Percentiles rank a stretch among this genome's conserved stretches.
phyloP scores from a whole-genome alignment of 2,329 filamentous ascomycete genomes.

The Leptodontidium sp. region DNA sequence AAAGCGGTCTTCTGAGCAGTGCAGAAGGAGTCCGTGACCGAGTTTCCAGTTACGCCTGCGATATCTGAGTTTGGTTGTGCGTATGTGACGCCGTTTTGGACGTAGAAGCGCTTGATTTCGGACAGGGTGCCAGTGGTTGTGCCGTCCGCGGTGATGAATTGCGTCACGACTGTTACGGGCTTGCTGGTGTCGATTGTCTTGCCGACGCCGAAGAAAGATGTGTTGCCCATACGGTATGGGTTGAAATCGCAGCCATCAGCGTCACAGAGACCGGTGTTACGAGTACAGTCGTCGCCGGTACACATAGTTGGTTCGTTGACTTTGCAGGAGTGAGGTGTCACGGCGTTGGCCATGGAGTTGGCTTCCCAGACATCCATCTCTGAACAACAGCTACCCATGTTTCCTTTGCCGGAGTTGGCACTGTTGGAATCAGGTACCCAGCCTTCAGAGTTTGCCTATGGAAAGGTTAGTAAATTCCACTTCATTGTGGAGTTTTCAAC shows the following conservation, averaged over 20 bases:
- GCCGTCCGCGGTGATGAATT: constrained; percentile 62
- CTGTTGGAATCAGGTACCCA: constrained; percentile 58
- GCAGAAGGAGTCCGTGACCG: constrained; percentile 66
- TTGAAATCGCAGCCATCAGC: constrained; percentile 70
- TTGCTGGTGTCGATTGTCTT: constrained; percentile 59
- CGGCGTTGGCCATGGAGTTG: constrained; percentile 60
- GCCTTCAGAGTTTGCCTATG: constrained; percentile 60
- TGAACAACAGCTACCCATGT: constrained; percentile 68
- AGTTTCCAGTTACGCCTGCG: constrained; percentile 57
- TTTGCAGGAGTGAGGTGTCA: constrained; percentile 58
- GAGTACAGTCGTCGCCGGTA: constrained; percentile 51
- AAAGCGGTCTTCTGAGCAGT: constrained; percentile 62
- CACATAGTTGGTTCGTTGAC: constrained; percentile 55
- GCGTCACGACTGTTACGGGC: constrained; percentile 65
- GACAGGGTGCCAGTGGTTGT: constrained; percentile 59
- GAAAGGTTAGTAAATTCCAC: constrained; percentile 25
- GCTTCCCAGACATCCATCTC: constrained; percentile 77
- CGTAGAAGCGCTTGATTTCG: constrained; percentile 64
- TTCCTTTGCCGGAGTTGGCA: constrained; percentile 60
- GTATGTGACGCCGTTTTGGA: constrained; percentile 62
- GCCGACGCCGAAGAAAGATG: constrained; percentile 62
- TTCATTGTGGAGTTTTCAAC: constrained; percentile 19
- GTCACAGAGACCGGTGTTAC: constrained; percentile 65
- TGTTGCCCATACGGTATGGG: constrained; percentile 65
- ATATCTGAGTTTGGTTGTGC: constrained; percentile 57